Evolutionary conservation across 768 basidiomycete genomes (phyloP), one percentile per base, ranked within the genome.

Genomic region (Tricholoma matsutake): DNA sequence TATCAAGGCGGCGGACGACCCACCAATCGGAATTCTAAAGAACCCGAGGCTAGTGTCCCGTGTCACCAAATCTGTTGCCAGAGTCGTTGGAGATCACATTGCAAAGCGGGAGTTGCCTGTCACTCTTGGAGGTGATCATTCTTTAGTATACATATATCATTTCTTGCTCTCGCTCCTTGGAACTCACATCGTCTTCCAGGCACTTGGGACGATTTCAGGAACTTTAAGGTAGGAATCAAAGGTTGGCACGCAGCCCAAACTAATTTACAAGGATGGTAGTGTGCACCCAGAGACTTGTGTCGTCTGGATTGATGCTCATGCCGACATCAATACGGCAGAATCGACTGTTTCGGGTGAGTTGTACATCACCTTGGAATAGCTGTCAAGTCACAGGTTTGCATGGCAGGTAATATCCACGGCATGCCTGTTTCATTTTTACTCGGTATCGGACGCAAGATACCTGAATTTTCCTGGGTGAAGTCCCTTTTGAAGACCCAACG

Each of bases 281-380:
- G 78, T 80, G 51, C 82, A 92, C 69, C 88, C 91, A 11, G 84
- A 93, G 29, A 87, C 91, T 22, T 92, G 92, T 71, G 88, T 99
- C 35, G 78, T 99, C 62, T 98, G 97, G 97, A 80, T 98, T 61
- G 97, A 99, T 71, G 97, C 97, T 2, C 97, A 98, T 68, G 90
- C 94, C 18, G 97, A 98, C 72, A 94, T 99, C 78, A 98, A 99
- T 75, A 97, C 96, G 6, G 76, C 83, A 10, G 85, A 89, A 59
- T 86, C 91, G 14, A 95, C 95, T 18, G 87, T 78, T 45, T 86
- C 89, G 66, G 89, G 89, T 84, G 70, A 58, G 76, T 68, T 35
- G 49, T 7, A 35, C 59, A 39, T 61, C 43, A 57, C 70, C 68
- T 59, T 51, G 14, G n/a, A 55, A 39, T 14, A 18, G 18, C 45